Conservation (phyloP, 441 rosid genomes). For the Kokia cookei region DNA sequence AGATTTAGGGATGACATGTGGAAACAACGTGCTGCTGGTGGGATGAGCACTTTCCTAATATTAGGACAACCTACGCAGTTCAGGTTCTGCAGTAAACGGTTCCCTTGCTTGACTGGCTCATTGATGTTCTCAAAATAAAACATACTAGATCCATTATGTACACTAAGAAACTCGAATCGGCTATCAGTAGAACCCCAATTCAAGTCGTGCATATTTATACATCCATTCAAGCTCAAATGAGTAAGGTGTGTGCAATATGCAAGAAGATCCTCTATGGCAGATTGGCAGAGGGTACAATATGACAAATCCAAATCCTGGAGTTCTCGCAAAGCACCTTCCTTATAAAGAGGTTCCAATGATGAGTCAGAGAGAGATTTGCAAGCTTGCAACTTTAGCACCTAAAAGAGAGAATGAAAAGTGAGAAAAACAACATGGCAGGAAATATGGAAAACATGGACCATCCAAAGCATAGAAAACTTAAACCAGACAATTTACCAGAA, state of each 20-base stretch:
- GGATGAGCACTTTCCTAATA: conserved; percentile 81
- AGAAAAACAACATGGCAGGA: not conserved
- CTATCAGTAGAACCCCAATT: conserved; percentile 64
- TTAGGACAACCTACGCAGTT: conserved; percentile 89
- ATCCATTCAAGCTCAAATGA: conserved; percentile 92
- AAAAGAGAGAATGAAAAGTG: not conserved
- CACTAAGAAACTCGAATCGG: conserved; percentile 32
- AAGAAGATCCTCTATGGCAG: conserved; percentile 93
- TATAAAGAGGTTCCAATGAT: conserved; percentile 91
- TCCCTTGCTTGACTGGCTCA: conserved; percentile 42
- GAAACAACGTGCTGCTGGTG: conserved; percentile 66
- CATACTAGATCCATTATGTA: conserved; percentile 16
- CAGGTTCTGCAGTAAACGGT: conserved; percentile 82
- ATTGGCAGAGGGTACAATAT: conserved; percentile 83
- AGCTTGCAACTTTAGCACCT: conserved; percentile 94
- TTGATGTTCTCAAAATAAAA: conserved; percentile 19
- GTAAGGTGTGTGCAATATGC: conserved; percentile 87
- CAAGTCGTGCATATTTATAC: conserved; percentile 89
- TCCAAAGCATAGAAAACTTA: not conserved
- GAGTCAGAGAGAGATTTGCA: conserved; percentile 88
- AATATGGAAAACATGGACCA: not conserved
- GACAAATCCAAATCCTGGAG: conserved; percentile 91
- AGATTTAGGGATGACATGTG: conserved; percentile 78
- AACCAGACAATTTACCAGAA: not conserved
- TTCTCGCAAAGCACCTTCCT: conserved; percentile 68